phyloP scores from a whole-genome alignment of 2,329 filamentous ascomycete species.

The Sporothrix variecibatus region DNA sequence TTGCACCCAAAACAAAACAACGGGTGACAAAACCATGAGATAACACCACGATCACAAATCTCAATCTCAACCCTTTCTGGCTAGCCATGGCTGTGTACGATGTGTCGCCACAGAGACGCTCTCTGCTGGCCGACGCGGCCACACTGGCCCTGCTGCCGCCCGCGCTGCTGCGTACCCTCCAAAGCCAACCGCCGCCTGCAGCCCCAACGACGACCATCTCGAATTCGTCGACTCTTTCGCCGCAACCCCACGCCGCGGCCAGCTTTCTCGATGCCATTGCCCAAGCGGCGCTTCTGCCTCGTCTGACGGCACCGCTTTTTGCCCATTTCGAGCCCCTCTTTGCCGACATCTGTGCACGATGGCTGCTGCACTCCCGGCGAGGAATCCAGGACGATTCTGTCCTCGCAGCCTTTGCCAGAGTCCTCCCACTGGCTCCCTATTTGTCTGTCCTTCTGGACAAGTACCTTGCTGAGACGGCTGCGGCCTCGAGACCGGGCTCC shows the following conservation, averaged over 20 bases:
- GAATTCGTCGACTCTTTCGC: neutral
- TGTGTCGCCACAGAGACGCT: conserved; percentile 56
- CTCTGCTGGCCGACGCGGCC: conserved; percentile 56
- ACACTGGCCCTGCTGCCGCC: conserved; percentile 63
- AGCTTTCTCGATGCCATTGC: conserved; percentile 73
- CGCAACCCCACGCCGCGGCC: neutral
- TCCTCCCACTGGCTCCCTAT: conserved; percentile 80
- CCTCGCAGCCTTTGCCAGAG: conserved; percentile 73
- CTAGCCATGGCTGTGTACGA: conserved; percentile 56
- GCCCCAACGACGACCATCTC: neutral
- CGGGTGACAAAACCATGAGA: conserved; percentile 15
- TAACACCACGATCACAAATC: conserved; percentile 5
- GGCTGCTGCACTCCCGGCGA: conserved; percentile 58
- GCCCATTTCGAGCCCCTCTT: conserved; percentile 73
- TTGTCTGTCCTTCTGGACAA: conserved; percentile 70
- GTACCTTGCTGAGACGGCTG: conserved; percentile 39
- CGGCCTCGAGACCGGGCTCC: neutral
- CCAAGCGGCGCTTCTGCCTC: conserved; percentile 66
- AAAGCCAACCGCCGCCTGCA: conserved; percentile 54
- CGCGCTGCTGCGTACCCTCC: conserved; percentile 69
- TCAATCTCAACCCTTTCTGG: neutral
- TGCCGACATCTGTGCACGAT: conserved; percentile 80
- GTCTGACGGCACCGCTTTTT: conserved; percentile 73
- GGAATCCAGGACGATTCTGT: conserved; percentile 46
- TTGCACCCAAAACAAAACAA: neutral